Evolutionary conservation across 805 yeast genomes (phyloP).

Genomic region (Candida rishiriensis): DNA sequence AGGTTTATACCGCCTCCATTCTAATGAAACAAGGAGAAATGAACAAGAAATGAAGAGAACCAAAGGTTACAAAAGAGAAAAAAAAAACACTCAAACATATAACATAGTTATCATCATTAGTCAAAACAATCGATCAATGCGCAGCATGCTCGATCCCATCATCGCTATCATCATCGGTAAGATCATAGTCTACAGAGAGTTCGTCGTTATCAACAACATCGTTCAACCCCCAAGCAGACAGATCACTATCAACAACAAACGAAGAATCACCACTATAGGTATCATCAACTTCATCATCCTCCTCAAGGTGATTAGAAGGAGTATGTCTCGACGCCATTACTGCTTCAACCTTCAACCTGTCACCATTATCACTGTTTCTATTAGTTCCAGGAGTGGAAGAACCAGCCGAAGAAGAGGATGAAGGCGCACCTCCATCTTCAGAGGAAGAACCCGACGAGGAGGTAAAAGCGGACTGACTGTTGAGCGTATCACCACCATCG

Average conservation of each 20-base stretch:
- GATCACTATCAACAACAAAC: not conserved
- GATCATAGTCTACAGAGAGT: not conserved
- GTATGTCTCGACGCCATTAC: too few species aligned
- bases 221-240: not conserved
- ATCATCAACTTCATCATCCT: too few species aligned
- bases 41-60: not conserved
- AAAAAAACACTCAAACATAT: not conserved
- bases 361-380: not conserved
- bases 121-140: too few species aligned
- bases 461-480: too few species aligned
- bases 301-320: too few species aligned
- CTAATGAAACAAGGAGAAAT: not conserved
- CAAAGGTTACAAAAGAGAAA: not conserved
- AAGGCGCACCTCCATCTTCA: too few species aligned
- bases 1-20: too few species aligned
- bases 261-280: not conserved
- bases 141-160: slow-evolving; percentile 28
- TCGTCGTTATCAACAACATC: not conserved
- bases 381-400: too few species aligned
- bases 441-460: too few species aligned
- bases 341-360: not conserved
- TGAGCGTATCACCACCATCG: slow-evolving; percentile 20
- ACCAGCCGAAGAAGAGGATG: too few species aligned
- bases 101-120: too few species aligned
- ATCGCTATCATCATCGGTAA: slow-evolving; percentile 22